These are phyloP conservation scores for Colletotrichum agaves DNA, from an alignment of 2,329 filamentous ascomycete genomes.

Conservation along the genomic window DNA sequence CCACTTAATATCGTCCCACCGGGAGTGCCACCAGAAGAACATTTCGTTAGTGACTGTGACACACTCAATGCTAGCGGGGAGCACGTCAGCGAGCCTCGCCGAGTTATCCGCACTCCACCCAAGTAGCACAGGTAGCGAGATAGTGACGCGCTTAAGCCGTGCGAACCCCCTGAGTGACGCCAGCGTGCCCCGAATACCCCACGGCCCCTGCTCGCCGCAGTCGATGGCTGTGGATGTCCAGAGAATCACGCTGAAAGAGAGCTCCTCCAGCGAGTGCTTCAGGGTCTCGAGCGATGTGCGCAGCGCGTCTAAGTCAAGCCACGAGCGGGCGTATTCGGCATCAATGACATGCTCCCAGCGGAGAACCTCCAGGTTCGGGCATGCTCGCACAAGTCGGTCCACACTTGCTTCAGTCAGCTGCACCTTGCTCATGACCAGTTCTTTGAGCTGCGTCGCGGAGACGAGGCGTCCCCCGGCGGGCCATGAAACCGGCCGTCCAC, in stretches of 20 bases:
- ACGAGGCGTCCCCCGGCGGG: not conserved
- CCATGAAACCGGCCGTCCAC: not conserved
- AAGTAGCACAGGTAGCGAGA: constrained; percentile 10
- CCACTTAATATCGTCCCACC: constrained; percentile 15
- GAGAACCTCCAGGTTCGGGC: not conserved
- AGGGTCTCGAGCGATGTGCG: not conserved
- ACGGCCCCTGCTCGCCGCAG: constrained; percentile 4
- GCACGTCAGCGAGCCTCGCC: not conserved
- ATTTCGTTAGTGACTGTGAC: constrained; percentile 11
- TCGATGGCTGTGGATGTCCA: constrained; percentile 14
- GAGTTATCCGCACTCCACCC: constrained; percentile 1
- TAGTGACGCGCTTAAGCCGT: not conserved
- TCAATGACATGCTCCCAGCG: not conserved
- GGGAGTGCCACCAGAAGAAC: constrained; percentile 12
- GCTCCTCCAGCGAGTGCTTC: constrained; percentile 1
- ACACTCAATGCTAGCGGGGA: not conserved
- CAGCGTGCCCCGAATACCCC: constrained; percentile 3
- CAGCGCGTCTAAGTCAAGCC: not conserved
- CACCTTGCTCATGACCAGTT: not conserved
- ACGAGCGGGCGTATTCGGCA: not conserved
- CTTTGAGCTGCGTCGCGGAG: not conserved
- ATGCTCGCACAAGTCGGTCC: not conserved
- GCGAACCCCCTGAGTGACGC: constrained; percentile 1
- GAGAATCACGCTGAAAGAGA: not conserved
- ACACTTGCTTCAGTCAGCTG: not conserved